phyloP scores from a whole-genome alignment of 2,329 filamentous ascomycete species.

The Magnaporthiopsis poae region DNA sequence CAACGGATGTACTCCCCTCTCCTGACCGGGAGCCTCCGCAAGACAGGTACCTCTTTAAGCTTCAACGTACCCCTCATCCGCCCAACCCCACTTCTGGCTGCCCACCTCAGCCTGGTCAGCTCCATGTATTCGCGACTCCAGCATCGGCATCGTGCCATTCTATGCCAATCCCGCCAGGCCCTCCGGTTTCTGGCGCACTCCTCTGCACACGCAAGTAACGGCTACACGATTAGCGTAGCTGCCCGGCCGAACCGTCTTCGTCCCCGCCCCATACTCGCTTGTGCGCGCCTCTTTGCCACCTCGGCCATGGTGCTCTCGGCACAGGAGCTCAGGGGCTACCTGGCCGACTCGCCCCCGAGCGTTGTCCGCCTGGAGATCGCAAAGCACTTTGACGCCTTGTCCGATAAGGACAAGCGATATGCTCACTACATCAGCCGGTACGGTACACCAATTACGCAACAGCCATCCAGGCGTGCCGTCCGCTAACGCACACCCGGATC shows the following conservation, averaged over 20 bases:
- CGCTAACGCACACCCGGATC: neutral
- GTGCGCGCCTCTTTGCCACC: conserved; percentile 11
- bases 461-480: neutral
- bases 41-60: neutral
- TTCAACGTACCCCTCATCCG: neutral
- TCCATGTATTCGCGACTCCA: neutral
- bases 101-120: neutral
- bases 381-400: conserved; percentile 76
- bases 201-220: neutral
- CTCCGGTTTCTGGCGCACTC: neutral
- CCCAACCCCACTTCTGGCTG: neutral
- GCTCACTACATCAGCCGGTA: conserved; percentile 81
- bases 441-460: conserved; percentile 13
- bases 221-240: neutral
- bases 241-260: no score
- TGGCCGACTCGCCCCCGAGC: conserved; percentile 81
- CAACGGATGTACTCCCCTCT: no score
- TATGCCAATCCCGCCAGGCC: neutral
- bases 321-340: conserved; percentile 61
- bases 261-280: neutral
- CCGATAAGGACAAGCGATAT: conserved; percentile 64
- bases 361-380: conserved; percentile 83
- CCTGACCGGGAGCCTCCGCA: no score
- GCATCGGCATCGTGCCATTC: neutral
- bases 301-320: conserved; percentile 41